phyloP scores from a whole-genome alignment of 176 grass and related monocot species.

The Pontederia crassipes region DNA sequence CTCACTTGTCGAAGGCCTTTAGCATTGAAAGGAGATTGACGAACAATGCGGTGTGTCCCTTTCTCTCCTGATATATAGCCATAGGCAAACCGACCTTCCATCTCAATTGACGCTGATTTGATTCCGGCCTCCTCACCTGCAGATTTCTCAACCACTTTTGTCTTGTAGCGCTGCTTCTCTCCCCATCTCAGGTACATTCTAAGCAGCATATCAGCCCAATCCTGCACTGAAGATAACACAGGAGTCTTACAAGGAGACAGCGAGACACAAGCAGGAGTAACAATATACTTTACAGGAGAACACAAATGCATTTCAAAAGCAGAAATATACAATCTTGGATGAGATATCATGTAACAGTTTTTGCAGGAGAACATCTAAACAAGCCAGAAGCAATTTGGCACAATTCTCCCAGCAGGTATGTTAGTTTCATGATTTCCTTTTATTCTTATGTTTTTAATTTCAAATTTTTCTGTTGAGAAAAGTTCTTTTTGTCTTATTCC shows the following conservation, averaged over 20 bases:
- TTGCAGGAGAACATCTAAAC: no score
- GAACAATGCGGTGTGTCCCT: slow-evolving; percentile 92
- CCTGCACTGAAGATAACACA: slow-evolving; percentile 62
- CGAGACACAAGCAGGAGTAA: not conserved
- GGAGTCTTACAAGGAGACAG: slow-evolving; percentile 26
- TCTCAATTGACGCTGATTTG: slow-evolving; percentile 82
- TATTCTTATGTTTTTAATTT: no score
- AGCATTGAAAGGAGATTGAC: slow-evolving; percentile 89
- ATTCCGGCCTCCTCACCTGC: slow-evolving; percentile 90
- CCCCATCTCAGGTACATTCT: slow-evolving; percentile 94
- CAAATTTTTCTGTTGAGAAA: no score
- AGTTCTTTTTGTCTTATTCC: no score
- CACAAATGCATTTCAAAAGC: no score
- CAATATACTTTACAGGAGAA: no score
- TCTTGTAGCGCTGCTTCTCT: slow-evolving; percentile 90
- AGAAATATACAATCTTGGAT: no score
- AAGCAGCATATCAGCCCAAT: slow-evolving; percentile 94
- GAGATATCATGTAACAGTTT: no score
- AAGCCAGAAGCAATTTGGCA: no score
- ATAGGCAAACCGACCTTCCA: slow-evolving; percentile 79
- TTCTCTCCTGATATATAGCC: slow-evolving; percentile 96
- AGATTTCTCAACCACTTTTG: slow-evolving; percentile 78
- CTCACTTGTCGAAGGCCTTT: slow-evolving; percentile 96
- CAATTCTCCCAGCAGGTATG: no score
- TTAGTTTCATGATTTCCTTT: no score